Evolutionary conservation across 768 basidiomycete genomes (phyloP), one percentile per base, ranked within the genome.

Genomic region (Leucosporidium creatinivorum): DNA sequence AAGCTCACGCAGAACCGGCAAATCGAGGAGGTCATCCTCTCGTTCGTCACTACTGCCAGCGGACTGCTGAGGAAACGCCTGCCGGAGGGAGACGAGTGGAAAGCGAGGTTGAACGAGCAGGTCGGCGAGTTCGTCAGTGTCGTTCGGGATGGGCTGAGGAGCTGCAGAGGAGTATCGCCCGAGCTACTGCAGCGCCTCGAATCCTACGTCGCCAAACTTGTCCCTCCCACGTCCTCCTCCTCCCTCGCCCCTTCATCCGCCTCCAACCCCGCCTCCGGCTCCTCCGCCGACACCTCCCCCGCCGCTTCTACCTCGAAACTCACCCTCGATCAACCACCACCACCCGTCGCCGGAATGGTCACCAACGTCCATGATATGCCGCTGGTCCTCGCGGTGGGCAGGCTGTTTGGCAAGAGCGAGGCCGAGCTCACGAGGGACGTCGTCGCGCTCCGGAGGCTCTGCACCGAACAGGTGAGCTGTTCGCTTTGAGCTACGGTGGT

Each of bases 1-100:
- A 89, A 93, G 74, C 88, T 97, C 85, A 91, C 91, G 79, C 93
- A 97, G 77, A 93, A 91, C 77, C 84, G 96, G 56, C 96, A 94
- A 80, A 90, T 97, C 49, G 96, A 99, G 79, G 93, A 97, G 70
- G 87, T 99, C 63, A 94, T 99, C 67, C 82, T 99, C 61, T 89
- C 89, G 83, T 97, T 97, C 75, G 93, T 93, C 17, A 89, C 93
- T 1, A 87, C 91, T 61, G 89, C 94, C 4, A 91, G 90, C 4
- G 83, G 85, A 31, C 85, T 90, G 13, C 83, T 98, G 67, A 89
- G 87, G 83, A 96, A 96, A 79, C 39, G 39, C 3, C 83, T 88
- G 3, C 80, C 93, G 2, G 83, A 83, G 21, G 77, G 76, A 31
- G 93, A 96, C 58, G 88, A 85, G 26, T 97, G 93, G 93, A 98